A percentile compares a stretch with the other conserved stretches of the same genome.
Evolutionary conservation across 164 flowering plant species (phyloP).

Genomic region (Protea cynaroides): DNA sequence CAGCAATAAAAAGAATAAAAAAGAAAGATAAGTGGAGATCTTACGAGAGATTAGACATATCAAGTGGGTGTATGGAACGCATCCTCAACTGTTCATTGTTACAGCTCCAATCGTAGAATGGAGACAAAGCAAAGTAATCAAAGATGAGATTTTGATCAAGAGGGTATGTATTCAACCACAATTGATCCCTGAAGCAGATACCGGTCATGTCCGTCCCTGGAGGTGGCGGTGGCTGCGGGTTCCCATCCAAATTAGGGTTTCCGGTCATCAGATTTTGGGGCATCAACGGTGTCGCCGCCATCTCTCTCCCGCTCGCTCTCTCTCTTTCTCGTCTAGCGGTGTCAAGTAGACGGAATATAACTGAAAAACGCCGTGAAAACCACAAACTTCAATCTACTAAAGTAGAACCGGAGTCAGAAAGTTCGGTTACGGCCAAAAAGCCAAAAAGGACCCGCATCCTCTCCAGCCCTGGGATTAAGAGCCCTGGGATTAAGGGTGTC

Average conservation of each 20-base stretch:
- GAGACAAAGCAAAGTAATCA: slow-evolving; percentile 95
- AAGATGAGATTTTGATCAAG: slow-evolving; percentile 86
- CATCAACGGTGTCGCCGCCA: slow-evolving; percentile 42
- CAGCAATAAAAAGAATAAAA: background rate
- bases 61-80: slow-evolving; percentile 91
- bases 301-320: slow-evolving; percentile 2
- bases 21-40: slow-evolving; percentile 8
- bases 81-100: slow-evolving; percentile 81
- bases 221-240: slow-evolving; percentile 35
- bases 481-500: too few species aligned
- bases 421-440: too few species aligned
- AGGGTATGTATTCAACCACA: slow-evolving; percentile 91
- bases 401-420: too few species aligned
- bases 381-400: too few species aligned
- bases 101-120: slow-evolving; percentile 84
- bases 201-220: slow-evolving; percentile 99
- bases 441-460: too few species aligned
- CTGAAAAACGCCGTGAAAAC: too few species aligned
- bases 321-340: too few species aligned
- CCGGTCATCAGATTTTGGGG: slow-evolving; percentile 20
- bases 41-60: slow-evolving; percentile 81
- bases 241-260: slow-evolving; percentile 32
- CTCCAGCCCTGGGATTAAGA: too few species aligned
- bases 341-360: too few species aligned
- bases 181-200: slow-evolving; percentile 87